phyloP scores from a whole-genome alignment of 2,329 filamentous ascomycete genomes.

The Fusarium palustre region DNA sequence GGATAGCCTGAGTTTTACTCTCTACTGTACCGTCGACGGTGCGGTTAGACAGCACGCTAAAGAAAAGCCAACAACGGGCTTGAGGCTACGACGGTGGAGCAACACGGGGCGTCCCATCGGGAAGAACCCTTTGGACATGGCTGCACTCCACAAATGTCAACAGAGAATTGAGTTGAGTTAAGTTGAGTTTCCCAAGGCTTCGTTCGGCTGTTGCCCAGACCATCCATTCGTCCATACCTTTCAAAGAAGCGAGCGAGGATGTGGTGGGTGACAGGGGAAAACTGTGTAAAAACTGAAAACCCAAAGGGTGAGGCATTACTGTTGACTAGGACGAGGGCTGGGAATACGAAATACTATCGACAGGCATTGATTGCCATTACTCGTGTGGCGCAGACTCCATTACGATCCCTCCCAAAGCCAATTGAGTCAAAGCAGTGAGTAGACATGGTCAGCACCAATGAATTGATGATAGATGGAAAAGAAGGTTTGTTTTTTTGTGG shows the following conservation, averaged over 20 bases:
- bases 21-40: conserved; percentile 28
- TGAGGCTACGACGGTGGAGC: conserved; percentile 39
- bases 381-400: conserved; percentile 30
- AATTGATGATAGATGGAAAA: conserved; percentile 2
- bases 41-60: conserved; percentile 30
- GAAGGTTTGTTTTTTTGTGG: background rate
- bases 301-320: conserved; percentile 25
- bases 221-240: background rate
- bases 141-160: conserved; percentile 43
- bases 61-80: conserved; percentile 34
- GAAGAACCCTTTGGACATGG: conserved; percentile 44
- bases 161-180: conserved; percentile 8
- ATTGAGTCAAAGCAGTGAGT: conserved; percentile 19
- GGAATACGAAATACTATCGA: conserved; percentile 18
- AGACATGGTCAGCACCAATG: conserved; percentile 1
- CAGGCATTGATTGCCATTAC: conserved; percentile 9
- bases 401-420: conserved; percentile 7
- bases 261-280: conserved; percentile 26
- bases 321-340: conserved; percentile 19
- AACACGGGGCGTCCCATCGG: conserved; percentile 46
- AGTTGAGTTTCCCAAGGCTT: conserved; percentile 17
- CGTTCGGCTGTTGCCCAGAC: background rate
- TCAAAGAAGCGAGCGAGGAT: conserved; percentile 7
- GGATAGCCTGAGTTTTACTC: conserved; percentile 14
- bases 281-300: background rate